These are phyloP conservation scores for Conidiobolus incongruus DNA, from an alignment of 371 early-diverging fungal genomes.

Conservation along the genomic window DNA sequence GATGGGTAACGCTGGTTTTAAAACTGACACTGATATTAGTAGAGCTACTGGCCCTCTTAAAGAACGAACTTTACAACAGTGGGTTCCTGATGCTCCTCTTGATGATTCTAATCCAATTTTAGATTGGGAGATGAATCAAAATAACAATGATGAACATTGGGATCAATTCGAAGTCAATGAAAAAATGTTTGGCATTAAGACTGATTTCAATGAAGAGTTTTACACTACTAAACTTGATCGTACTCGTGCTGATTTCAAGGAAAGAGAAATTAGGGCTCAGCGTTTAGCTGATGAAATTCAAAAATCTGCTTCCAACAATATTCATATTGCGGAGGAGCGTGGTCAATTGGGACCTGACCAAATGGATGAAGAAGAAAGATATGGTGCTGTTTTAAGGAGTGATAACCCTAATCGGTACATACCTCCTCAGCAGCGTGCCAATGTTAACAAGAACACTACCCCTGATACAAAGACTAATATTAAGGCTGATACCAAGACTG, in stretches of 20 bases:
- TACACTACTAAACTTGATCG: slow-evolving; percentile 91
- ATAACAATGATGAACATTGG: slow-evolving; percentile 26
- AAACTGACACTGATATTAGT: slow-evolving; percentile 80
- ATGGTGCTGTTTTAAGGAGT: slow-evolving; percentile 48
- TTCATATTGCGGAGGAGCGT: slow-evolving; percentile 88
- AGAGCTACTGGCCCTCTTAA: slow-evolving; percentile 26
- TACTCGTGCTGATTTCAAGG: slow-evolving; percentile 60
- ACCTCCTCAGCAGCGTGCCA: slow-evolving; percentile 66
- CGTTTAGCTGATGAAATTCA: slow-evolving; percentile 86
- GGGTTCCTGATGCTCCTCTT: slow-evolving; percentile 49
- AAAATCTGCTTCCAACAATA: slow-evolving; percentile 42
- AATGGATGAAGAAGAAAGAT: slow-evolving; percentile 77
- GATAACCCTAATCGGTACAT: slow-evolving; percentile 39
- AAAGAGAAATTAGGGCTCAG: slow-evolving; percentile 67
- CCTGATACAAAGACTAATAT: too few species aligned
- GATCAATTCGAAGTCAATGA: slow-evolving; percentile 98
- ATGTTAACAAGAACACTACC: slow-evolving; percentile 8
- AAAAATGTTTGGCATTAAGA: slow-evolving; percentile 78
- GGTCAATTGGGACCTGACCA: slow-evolving; percentile 36
- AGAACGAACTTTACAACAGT: slow-evolving; percentile 66
- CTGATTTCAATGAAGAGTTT: slow-evolving; percentile 85
- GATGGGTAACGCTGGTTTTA: too few species aligned
- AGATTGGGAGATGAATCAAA: slow-evolving; percentile 6
- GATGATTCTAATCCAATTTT: slow-evolving; percentile 13
- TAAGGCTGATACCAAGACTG: not conserved